Evolutionary conservation across 208 protist species (phyloP).

Genomic region (Trypanosoma cruzi): DNA sequence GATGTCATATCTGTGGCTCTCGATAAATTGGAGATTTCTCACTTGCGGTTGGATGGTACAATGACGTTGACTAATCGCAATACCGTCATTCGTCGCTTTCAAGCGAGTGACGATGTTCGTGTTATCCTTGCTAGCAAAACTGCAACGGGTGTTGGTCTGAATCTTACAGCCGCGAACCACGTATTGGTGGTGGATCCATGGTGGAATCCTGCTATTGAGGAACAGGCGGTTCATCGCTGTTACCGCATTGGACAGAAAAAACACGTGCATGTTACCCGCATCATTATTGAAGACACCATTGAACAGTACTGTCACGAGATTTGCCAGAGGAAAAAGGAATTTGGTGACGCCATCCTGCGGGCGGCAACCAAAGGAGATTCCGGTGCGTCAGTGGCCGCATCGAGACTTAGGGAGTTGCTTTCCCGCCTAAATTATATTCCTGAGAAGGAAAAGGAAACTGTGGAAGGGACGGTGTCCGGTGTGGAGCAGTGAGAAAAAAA

Average conservation of each 20-base stretch:
- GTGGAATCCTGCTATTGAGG: conserved; percentile 97
- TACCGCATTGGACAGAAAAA: conserved; percentile 96
- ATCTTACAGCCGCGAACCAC: conserved; percentile 96
- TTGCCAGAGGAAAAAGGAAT: conserved; percentile 93
- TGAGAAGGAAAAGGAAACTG: conserved; percentile 16
- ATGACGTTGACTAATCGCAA: conserved; percentile 85
- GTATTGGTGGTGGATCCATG: conserved; percentile 96
- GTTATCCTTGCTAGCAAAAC: conserved; percentile 95
- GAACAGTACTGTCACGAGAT: conserved; percentile 95
- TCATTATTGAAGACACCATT: conserved; percentile 93
- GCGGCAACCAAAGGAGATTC: conserved; percentile 73
- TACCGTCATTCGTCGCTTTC: conserved; percentile 77
- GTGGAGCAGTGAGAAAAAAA: not conserved
- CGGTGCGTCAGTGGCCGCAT: conserved; percentile 63
- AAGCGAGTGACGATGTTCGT: conserved; percentile 48
- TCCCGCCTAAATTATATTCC: conserved; percentile 72
- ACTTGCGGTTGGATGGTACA: conserved; percentile 91
- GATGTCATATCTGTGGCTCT: conserved; percentile 94
- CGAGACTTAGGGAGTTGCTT: conserved; percentile 81
- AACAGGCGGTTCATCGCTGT: conserved; percentile 95
- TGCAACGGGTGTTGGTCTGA: conserved; percentile 97
- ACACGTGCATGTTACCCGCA: conserved; percentile 88
- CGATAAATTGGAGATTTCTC: conserved; percentile 56
- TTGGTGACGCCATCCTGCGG: conserved; percentile 86
- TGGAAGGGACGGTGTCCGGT: not conserved